phyloP scores from a whole-genome alignment of 2,329 filamentous ascomycete species.

The Colletotrichum sp. region DNA sequence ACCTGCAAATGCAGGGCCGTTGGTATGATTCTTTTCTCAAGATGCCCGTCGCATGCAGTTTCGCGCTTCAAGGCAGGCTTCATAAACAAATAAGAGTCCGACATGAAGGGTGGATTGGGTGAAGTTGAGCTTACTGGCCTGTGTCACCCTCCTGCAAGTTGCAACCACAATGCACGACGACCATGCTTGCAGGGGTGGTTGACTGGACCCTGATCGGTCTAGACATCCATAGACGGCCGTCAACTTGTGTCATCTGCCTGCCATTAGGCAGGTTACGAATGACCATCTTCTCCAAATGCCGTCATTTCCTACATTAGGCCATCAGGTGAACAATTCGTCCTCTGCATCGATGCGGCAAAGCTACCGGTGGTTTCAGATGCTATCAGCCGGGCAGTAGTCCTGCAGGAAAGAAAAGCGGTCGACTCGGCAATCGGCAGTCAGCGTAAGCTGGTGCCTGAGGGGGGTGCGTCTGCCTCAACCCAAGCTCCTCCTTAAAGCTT shows the following conservation, averaged over 20 bases:
- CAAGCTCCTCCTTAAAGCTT: not conserved
- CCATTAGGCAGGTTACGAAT: not conserved
- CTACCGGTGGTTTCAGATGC: not conserved
- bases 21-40: not conserved
- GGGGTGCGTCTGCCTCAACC: not conserved
- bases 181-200: not conserved
- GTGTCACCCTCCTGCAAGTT: not conserved
- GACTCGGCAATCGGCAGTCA: not conserved
- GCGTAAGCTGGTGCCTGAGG: not conserved
- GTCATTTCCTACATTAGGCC: not conserved
- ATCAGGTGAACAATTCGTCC: not conserved
- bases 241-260: not conserved
- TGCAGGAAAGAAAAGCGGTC: not conserved
- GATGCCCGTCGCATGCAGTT: not conserved
- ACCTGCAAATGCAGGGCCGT: not conserved
- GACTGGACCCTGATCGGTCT: not conserved
- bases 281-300: not conserved
- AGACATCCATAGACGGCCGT: not conserved
- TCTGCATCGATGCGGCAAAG: not conserved
- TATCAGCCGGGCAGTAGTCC: not conserved
- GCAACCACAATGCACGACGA: not conserved
- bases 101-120: not conserved
- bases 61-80: not conserved
- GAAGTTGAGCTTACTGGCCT: not conserved
- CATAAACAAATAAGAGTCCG: not conserved